Evolutionary conservation across 1,284 basidiomycete genomes (phyloP).

Genomic region (Trametes versicolor): DNA sequence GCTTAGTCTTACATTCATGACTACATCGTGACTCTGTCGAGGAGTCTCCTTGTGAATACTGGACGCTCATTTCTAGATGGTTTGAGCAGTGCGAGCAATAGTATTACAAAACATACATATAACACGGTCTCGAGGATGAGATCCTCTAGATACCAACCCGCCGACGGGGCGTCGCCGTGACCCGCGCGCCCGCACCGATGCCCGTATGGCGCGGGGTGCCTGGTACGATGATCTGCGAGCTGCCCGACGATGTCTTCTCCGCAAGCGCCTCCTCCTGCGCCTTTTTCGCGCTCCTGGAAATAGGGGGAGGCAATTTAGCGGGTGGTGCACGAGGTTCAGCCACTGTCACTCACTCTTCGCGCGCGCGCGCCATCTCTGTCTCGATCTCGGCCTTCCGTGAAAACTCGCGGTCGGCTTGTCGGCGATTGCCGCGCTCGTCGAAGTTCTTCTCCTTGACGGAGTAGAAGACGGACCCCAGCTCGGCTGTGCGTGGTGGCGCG

Average conservation of each 20-base stretch:
- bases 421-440: conserved; percentile 80
- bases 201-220: conserved; percentile 83
- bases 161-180: conserved; percentile 71
- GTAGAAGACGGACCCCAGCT: conserved; percentile 94
- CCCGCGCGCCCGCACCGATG: conserved; percentile 70
- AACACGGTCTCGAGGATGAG: background rate
- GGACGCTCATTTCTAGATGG: background rate
- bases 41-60: no score
- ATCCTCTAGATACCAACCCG: conserved; percentile 47
- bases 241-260: conserved; percentile 64
- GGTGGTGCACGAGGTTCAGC: background rate
- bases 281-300: conserved; percentile 66
- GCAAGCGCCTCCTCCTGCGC: conserved; percentile 72
- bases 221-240: conserved; percentile 78
- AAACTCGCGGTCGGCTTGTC: conserved; percentile 87
- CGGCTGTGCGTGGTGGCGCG: conserved; percentile 60
- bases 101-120: background rate
- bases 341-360: conserved; percentile 76
- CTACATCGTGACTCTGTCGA: no score
- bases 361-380: conserved; percentile 86
- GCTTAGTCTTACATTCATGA: no score
- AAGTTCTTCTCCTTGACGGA: conserved; percentile 96
- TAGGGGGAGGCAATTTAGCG: conserved; percentile 19
- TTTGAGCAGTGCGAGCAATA: background rate
- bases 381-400: conserved; percentile 91